These are phyloP conservation scores for Plenodomus tracheiphilus DNA, from an alignment of 2,329 filamentous ascomycete species.

Conservation along the genomic window DNA sequence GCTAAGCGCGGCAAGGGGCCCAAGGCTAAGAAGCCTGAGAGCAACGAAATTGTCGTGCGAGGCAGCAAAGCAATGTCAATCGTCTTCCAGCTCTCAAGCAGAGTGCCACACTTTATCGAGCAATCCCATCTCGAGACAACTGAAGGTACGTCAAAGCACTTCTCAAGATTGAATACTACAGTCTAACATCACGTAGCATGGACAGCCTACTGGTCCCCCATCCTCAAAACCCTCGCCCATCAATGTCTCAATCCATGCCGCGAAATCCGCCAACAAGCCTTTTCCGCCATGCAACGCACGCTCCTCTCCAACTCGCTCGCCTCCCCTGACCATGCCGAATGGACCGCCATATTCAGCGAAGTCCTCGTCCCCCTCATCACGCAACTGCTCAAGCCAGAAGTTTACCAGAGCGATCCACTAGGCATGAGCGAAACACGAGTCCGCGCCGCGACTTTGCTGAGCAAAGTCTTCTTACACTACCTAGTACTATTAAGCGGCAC, in stretches of 20 bases:
- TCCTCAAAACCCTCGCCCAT: constrained; percentile 83
- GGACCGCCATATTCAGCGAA: constrained; percentile 92
- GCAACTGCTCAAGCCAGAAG: constrained; percentile 86
- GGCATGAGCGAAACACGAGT: constrained; percentile 97
- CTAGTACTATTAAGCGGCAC: constrained; percentile 81
- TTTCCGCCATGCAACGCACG: constrained; percentile 81
- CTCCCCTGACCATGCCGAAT: constrained; percentile 82
- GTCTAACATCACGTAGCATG: constrained; percentile 64
- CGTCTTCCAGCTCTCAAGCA: constrained; percentile 78
- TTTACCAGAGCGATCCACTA: constrained; percentile 85
- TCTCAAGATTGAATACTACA: background rate
- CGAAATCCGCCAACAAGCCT: constrained; percentile 86
- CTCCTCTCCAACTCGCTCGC: constrained; percentile 83
- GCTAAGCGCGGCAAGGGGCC: constrained; percentile 55
- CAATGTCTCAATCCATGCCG: constrained; percentile 95
- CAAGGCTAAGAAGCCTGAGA: constrained; percentile 58
- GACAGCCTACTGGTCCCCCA: constrained; percentile 96
- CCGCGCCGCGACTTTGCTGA: constrained; percentile 85
- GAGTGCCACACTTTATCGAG: constrained; percentile 84
- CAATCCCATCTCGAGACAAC: constrained; percentile 89
- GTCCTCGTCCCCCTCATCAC: constrained; percentile 91
- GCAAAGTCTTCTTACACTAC: constrained; percentile 95
- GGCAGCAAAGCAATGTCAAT: constrained; percentile 80
- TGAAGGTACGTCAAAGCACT: constrained; percentile 63
- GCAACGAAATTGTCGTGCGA: constrained; percentile 73